Percentiles rank a stretch among this genome's conserved stretches.
These are phyloP conservation scores for Melaleuca quinquenervia DNA, from an alignment of 345 rosid species.

Conservation along the genomic window DNA sequence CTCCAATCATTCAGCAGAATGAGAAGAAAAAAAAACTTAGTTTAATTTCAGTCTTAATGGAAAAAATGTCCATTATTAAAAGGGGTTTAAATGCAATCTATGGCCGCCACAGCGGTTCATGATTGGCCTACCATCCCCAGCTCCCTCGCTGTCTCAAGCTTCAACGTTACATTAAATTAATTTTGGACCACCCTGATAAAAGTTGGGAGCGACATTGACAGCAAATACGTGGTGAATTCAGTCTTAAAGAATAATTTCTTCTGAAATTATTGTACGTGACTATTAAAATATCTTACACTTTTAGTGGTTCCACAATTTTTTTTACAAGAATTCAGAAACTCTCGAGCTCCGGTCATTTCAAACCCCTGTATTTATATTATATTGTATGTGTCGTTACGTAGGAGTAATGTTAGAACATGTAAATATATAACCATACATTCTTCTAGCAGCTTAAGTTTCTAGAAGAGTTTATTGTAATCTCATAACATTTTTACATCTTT, in stretches of 20 bases:
- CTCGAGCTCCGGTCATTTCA: neutral
- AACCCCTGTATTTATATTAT: neutral
- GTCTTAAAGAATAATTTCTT: neutral
- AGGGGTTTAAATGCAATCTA: neutral
- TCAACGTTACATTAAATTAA: neutral
- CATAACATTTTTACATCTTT: neutral
- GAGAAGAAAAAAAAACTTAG: too few species aligned
- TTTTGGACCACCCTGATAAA: neutral
- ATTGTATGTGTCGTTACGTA: too few species aligned
- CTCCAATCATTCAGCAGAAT: too few species aligned
- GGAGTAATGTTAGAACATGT: neutral
- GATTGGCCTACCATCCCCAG: neutral
- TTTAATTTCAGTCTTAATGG: neutral
- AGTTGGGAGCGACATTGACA: neutral
- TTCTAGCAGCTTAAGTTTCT: neutral
- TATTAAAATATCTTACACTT: neutral
- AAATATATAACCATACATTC: neutral
- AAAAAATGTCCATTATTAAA: too few species aligned
- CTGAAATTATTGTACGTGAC: neutral
- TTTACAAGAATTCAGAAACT: neutral
- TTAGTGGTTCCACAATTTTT: neutral
- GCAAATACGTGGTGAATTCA: neutral
- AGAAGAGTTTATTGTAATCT: neutral
- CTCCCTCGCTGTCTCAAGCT: neutral
- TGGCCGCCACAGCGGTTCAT: neutral